Percentiles rank a stretch among this genome's conserved stretches.
phyloP scores from a whole-genome alignment of 371 early-diverging fungal genomes.

The Mortierella sp. region DNA sequence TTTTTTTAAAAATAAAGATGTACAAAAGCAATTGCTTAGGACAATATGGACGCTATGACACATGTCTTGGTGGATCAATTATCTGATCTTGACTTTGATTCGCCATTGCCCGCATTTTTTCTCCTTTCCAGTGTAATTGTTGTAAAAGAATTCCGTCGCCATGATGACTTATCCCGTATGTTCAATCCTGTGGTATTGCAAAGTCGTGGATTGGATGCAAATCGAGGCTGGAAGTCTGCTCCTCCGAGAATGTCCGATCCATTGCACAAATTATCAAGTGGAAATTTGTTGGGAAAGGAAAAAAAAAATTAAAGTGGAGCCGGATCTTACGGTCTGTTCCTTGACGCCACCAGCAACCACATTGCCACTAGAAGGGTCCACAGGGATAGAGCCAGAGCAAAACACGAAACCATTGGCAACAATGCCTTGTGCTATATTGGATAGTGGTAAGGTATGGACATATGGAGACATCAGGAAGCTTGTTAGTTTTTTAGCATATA shows the following conservation, averaged over 20 bases:
- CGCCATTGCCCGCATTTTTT: neutral
- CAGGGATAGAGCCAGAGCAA: conserved; percentile 86
- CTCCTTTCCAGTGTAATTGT: neutral
- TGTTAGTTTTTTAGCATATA: neutral
- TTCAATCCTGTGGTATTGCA: neutral
- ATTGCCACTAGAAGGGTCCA: conserved; percentile 72
- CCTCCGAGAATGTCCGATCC: conserved; percentile 5
- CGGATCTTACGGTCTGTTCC: conserved; percentile 71
- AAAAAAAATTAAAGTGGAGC: conserved; percentile 5
- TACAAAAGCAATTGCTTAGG: too few relatives aligned
- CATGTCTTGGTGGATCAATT: neutral
- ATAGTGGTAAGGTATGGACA: neutral
- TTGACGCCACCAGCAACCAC: conserved; percentile 75
- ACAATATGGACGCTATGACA: too few relatives aligned
- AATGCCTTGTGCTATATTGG: conserved; percentile 79
- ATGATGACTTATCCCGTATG: neutral
- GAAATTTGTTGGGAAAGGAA: neutral
- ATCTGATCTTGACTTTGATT: neutral
- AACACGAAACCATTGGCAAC: conserved; percentile 88
- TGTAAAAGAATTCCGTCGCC: too few relatives aligned
- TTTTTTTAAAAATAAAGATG: too few relatives aligned
- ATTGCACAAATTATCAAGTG: neutral
- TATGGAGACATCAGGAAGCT: neutral
- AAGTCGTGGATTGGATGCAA: too few relatives aligned
- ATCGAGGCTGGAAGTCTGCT: too few relatives aligned